Conservation (phyloP, 495 filamentous ascomycete genomes). For the Daldinia grandis region DNA sequence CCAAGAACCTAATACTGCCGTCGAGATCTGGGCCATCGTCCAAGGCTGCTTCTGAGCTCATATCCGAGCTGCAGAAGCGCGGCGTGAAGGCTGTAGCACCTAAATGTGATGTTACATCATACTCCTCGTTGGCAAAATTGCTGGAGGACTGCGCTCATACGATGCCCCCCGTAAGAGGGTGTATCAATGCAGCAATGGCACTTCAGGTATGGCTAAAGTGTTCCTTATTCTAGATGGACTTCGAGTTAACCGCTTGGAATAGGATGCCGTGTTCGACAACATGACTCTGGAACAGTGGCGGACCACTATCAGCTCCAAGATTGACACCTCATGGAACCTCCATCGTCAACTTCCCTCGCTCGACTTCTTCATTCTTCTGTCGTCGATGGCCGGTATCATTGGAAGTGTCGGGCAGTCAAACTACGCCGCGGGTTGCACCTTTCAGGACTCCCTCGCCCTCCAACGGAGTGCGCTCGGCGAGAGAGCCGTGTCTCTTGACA, state of each 20-base stretch:
- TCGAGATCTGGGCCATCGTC: constrained; percentile 27
- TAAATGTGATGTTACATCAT: constrained; percentile 49
- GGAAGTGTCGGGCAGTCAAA: neutral
- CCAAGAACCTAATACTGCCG: constrained; percentile 28
- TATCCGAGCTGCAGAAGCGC: constrained; percentile 20
- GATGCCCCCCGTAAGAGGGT: constrained; percentile 60
- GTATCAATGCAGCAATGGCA: constrained; percentile 55
- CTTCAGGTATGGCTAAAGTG: constrained; percentile 25
- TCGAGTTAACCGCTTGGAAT: neutral
- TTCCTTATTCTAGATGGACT: neutral
- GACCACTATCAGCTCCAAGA: neutral
- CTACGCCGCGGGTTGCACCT: neutral
- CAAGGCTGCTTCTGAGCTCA: constrained; percentile 15
- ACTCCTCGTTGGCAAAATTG: constrained; percentile 4
- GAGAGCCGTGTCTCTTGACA: neutral
- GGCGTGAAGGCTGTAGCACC: constrained; percentile 35
- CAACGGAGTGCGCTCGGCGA: neutral
- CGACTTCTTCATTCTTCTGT: neutral
- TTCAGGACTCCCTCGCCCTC: neutral
- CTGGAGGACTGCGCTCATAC: constrained; percentile 16
- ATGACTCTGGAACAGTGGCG: neutral
- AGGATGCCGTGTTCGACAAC: neutral
- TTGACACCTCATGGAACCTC: neutral
- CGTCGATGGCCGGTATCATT: neutral
- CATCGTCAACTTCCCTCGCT: neutral